Percentiles rank a stretch among this genome's conserved stretches.
phyloP scores from a whole-genome alignment of 306 rosid species.

The Crotalaria pallida region DNA sequence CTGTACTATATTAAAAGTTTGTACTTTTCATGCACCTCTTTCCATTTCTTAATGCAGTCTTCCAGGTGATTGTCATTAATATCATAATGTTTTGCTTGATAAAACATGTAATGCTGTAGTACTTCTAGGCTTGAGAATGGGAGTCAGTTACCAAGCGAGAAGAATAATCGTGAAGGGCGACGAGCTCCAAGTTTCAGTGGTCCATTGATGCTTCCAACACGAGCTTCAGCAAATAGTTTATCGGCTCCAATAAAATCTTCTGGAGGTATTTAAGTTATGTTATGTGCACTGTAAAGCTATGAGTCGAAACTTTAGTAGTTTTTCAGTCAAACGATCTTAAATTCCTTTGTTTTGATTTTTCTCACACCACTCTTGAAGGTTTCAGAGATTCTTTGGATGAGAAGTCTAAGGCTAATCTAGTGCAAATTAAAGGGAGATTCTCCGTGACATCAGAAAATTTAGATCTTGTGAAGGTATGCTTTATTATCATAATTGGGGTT shows the following conservation, averaged over 20 bases:
- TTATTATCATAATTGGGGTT: slow-evolving; percentile 1
- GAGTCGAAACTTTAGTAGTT: slow-evolving; percentile 4
- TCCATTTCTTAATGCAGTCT: slow-evolving; percentile 7
- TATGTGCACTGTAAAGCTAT: slow-evolving; percentile 7
- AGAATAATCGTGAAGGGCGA: slow-evolving; percentile 48
- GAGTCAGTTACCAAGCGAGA: slow-evolving; percentile 46
- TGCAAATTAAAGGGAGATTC: slow-evolving; percentile 96
- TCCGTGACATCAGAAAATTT: slow-evolving; percentile 96
- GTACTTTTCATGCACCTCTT: background rate
- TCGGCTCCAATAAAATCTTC: slow-evolving; percentile 97
- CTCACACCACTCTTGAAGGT: slow-evolving; percentile 42
- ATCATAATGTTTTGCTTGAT: background rate
- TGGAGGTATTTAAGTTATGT: slow-evolving; percentile 64
- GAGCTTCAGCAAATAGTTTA: slow-evolving; percentile 99
- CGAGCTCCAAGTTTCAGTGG: slow-evolving; percentile 96
- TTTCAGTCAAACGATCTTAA: background rate
- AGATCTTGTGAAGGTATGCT: slow-evolving; percentile 88
- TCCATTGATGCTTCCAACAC: slow-evolving; percentile 95
- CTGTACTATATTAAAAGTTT: background rate
- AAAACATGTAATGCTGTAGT: slow-evolving; percentile 12
- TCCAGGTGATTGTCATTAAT: background rate
- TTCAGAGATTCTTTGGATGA: slow-evolving; percentile 93
- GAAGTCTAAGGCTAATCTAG: slow-evolving; percentile 85
- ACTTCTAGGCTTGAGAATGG: slow-evolving; percentile 69
- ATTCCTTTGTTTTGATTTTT: slow-evolving; percentile 16